Percentiles rank a stretch among this genome's conserved stretches.
Conservation (phyloP, 192 early-diverging fungal genomes). For the Borealophlyctis nickersoniae region DNA sequence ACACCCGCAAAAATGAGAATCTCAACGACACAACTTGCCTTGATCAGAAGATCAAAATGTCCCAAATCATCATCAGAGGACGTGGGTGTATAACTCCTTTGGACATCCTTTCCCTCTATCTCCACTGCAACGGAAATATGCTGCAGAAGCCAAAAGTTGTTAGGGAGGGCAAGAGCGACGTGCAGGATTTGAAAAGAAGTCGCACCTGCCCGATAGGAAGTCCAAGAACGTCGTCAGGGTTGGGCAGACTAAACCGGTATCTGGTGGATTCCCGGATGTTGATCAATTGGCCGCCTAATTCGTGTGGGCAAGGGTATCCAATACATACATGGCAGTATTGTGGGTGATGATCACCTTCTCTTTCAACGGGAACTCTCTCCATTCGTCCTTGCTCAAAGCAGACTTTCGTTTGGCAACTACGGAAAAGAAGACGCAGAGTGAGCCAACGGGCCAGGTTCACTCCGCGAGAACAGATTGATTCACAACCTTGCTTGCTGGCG, state of each 20-base stretch:
- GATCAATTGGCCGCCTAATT: neutral
- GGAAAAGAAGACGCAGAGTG: too few relatives aligned
- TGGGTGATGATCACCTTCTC: slow-evolving; percentile 74
- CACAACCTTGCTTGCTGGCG: too few relatives aligned
- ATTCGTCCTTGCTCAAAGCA: slow-evolving; percentile 34
- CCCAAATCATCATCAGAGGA: slow-evolving; percentile 79
- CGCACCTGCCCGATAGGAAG: slow-evolving; percentile 81
- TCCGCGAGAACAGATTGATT: too few relatives aligned
- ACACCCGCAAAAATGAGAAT: neutral
- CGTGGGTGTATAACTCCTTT: slow-evolving; percentile 90
- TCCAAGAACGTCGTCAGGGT: slow-evolving; percentile 65
- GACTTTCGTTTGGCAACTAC: too few relatives aligned
- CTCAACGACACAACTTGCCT: too few relatives aligned
- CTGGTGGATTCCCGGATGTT: slow-evolving; percentile 31
- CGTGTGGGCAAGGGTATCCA: neutral
- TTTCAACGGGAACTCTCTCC: slow-evolving; percentile 44
- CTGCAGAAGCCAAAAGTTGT: too few relatives aligned
- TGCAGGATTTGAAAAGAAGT: neutral
- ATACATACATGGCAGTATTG: slow-evolving; percentile 79
- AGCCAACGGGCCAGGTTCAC: too few relatives aligned
- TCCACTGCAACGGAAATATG: slow-evolving; percentile 86
- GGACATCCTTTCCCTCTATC: slow-evolving; percentile 78
- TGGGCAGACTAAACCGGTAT: slow-evolving; percentile 82
- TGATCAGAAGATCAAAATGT: slow-evolving; percentile 88
- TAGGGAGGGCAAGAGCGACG: too few relatives aligned